Evolutionary conservation across 2,329 filamentous ascomycete species (phyloP).

Genomic region (Dothideomycetes sp.): DNA sequence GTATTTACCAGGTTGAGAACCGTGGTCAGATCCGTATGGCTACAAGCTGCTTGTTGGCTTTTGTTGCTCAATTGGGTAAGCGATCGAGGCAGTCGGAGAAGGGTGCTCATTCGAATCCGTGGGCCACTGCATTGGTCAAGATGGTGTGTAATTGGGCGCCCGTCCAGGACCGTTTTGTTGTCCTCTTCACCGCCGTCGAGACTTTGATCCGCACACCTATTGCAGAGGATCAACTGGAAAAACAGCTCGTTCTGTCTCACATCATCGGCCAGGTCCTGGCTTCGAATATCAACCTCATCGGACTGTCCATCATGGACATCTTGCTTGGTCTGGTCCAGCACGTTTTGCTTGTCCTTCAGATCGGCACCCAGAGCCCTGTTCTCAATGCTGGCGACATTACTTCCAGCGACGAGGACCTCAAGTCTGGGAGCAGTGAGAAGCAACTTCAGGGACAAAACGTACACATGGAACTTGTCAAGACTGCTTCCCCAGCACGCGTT

Average conservation of each 20-base stretch:
- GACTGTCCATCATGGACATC: slow-evolving; percentile 91
- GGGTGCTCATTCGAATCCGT: slow-evolving; percentile 45
- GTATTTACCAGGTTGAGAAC: slow-evolving; percentile 75
- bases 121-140: slow-evolving; percentile 74
- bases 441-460: too few species aligned
- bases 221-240: slow-evolving; percentile 57
- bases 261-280: slow-evolving; percentile 74
- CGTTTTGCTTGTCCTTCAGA: slow-evolving; percentile 64
- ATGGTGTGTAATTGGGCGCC: slow-evolving; percentile 78
- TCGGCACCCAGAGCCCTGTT: slow-evolving; percentile 26
- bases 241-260: slow-evolving; percentile 63
- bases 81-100: slow-evolving; percentile 23
- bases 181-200: slow-evolving; percentile 74
- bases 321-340: slow-evolving; percentile 76
- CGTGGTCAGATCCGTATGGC: slow-evolving; percentile 70
- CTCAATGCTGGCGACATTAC: not conserved
- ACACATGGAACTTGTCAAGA: slow-evolving; percentile 30
- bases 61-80: slow-evolving; percentile 39
- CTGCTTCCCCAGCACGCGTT: slow-evolving; percentile 43
- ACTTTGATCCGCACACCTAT: slow-evolving; percentile 57
- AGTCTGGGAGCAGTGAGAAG: slow-evolving; percentile 2
- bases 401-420: not conserved
- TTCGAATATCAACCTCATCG: slow-evolving; percentile 87
- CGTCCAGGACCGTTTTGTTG: slow-evolving; percentile 87
- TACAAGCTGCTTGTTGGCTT: slow-evolving; percentile 62